Evolutionary conservation across 2,329 filamentous ascomycete species (phyloP).

Genomic region (Talaromyces rugulosus): DNA sequence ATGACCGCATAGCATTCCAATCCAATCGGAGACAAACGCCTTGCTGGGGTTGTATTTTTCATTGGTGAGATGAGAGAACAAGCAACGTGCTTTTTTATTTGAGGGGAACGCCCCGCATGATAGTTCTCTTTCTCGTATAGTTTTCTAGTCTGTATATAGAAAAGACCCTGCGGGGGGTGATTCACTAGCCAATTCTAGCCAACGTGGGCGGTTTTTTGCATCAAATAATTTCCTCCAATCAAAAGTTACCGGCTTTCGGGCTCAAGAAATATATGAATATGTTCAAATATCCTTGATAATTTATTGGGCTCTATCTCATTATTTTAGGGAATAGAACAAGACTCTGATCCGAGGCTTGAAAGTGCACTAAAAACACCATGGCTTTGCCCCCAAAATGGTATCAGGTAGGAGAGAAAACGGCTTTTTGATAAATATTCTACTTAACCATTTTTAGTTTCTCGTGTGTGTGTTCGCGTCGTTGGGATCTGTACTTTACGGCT

Average conservation of each 20-base stretch:
- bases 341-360: neutral
- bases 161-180: neutral
- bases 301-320: neutral
- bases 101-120: neutral
- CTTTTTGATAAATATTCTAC: conserved; percentile 5
- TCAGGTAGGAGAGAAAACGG: conserved; percentile 37
- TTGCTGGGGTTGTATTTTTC: neutral
- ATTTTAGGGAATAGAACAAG: neutral
- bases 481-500: conserved; percentile 56
- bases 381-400: conserved; percentile 55
- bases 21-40: neutral
- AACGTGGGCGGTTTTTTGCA: neutral
- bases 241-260: neutral
- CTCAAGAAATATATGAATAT: neutral
- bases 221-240: neutral
- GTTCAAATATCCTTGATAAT: neutral
- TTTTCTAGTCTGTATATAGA: neutral
- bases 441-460: conserved; percentile 44
- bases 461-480: conserved; percentile 57
- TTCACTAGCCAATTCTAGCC: neutral
- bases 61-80: neutral
- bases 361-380: conserved; percentile 34
- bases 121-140: neutral
- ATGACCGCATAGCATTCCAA: neutral
- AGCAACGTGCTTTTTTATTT: neutral